Percentiles rank a stretch among this genome's conserved stretches.
Conservation (phyloP, 768 basidiomycete genomes). For the Russula dissimulans region DNA sequence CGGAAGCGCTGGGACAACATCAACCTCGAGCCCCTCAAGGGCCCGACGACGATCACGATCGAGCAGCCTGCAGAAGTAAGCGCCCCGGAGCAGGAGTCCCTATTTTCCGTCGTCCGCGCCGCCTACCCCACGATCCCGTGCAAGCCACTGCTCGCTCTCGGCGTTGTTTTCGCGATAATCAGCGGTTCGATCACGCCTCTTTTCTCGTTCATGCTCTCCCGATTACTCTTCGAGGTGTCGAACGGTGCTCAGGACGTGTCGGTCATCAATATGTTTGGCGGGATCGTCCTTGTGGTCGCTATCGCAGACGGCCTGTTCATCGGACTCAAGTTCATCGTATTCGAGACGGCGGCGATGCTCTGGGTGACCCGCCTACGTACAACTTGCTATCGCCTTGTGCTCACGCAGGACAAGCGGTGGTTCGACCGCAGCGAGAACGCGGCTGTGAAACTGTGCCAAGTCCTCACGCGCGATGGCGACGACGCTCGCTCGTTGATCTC, state of each 20-base stretch:
- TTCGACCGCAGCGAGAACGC: conserved; percentile 65
- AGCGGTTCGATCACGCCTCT: conserved; percentile 84
- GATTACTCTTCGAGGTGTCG: conserved; percentile 68
- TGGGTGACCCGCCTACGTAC: conserved; percentile 69
- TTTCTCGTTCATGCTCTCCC: conserved; percentile 85
- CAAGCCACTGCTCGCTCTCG: conserved; percentile 62
- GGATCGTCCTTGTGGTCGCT: conserved; percentile 63
- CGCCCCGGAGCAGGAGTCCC: conserved; percentile 24
- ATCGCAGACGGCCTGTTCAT: conserved; percentile 67
- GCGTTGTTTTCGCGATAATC: conserved; percentile 56
- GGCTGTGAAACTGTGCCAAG: conserved; percentile 55
- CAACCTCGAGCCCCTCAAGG: conserved; percentile 18
- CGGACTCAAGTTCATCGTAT: conserved; percentile 68
- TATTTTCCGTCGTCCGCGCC: conserved; percentile 41
- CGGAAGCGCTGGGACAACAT: conserved; percentile 28
- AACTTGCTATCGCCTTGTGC: conserved; percentile 44
- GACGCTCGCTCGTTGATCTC: conserved; percentile 75
- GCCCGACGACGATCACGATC: conserved; percentile 20
- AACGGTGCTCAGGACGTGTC: conserved; percentile 53
- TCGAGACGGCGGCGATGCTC: conserved; percentile 62
- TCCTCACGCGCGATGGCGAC: conserved; percentile 81
- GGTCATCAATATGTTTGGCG: conserved; percentile 61
- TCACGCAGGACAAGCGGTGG: conserved; percentile 79
- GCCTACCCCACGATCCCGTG: conserved; percentile 66
- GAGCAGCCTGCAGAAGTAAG: conserved; percentile 14